These are phyloP conservation scores for Parietichytrium sp. DNA, from an alignment of 108 stramenopile species.

Conservation along the genomic window DNA sequence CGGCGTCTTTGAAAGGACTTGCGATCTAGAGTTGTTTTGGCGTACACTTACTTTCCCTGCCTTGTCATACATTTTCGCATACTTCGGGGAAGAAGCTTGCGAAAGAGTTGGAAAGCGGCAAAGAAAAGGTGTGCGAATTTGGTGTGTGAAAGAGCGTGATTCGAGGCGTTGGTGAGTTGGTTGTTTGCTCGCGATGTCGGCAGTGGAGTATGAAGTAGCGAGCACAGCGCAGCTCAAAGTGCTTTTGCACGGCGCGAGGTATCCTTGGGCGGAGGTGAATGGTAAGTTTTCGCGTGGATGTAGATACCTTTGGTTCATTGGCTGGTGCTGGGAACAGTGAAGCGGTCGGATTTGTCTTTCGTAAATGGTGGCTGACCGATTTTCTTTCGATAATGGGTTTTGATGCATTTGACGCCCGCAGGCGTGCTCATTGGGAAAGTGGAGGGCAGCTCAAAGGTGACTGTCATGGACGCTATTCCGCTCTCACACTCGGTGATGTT, in stretches of 20 bases:
- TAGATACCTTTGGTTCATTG: neutral
- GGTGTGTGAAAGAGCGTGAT: too few species aligned
- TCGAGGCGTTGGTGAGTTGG: too few species aligned
- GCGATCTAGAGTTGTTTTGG: too few species aligned
- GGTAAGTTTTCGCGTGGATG: neutral
- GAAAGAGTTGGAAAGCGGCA: too few species aligned
- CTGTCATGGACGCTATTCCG: neutral
- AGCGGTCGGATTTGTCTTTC: neutral
- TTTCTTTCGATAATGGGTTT: neutral
- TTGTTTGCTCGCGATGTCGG: too few species aligned
- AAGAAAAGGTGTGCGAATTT: too few species aligned
- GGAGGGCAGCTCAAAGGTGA: neutral
- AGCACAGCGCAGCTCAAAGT: slow-evolving; percentile 18
- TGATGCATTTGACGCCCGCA: neutral
- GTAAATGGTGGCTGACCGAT: neutral
- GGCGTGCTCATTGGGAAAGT: slow-evolving; percentile 1
- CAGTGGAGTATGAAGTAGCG: too few species aligned
- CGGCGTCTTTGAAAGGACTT: too few species aligned
- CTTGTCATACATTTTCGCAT: too few species aligned
- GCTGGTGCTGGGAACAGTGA: neutral
- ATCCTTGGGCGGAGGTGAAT: neutral
- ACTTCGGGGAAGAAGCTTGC: too few species aligned
- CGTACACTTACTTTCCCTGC: too few species aligned
- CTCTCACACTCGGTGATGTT: slow-evolving; percentile 6
- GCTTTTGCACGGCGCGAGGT: slow-evolving; percentile 8